phyloP scores from a whole-genome alignment of 2,329 filamentous ascomycete species.

The Aureobasidium melanogenum region DNA sequence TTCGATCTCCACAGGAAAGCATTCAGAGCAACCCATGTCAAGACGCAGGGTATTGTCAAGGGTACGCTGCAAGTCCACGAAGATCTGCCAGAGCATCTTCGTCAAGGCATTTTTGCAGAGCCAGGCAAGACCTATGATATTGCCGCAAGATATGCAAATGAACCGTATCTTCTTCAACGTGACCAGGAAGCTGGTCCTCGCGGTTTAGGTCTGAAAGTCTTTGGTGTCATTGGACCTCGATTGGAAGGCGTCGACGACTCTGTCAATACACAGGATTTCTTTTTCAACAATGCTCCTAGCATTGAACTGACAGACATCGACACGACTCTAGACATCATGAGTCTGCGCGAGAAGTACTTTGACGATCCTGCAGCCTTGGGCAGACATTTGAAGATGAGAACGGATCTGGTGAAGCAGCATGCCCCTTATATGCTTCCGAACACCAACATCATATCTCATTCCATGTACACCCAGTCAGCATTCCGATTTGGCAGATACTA shows the following conservation, averaged over 20 bases:
- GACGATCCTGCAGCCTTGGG: slow-evolving; percentile 18
- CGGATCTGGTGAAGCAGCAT: slow-evolving; percentile 23
- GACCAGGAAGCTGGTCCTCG: slow-evolving; percentile 18
- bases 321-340: slow-evolving; percentile 27
- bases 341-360: slow-evolving; percentile 23
- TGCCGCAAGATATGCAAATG: slow-evolving; percentile 18
- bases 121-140: slow-evolving; percentile 16
- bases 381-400: slow-evolving; percentile 21
- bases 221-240: slow-evolving; percentile 14
- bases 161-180: slow-evolving; percentile 18
- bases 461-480: slow-evolving; percentile 25
- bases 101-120: slow-evolving; percentile 15
- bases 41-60: slow-evolving; percentile 19
- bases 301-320: slow-evolving; percentile 25
- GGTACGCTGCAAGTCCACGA: slow-evolving; percentile 16
- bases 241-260: slow-evolving; percentile 14
- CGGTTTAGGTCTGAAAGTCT: slow-evolving; percentile 19
- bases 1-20: slow-evolving; percentile 17
- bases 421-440: slow-evolving; percentile 25
- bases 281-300: slow-evolving; percentile 27
- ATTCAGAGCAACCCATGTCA: slow-evolving; percentile 18
- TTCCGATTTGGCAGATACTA: slow-evolving; percentile 25
- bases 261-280: slow-evolving; percentile 23
- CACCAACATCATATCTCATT: slow-evolving; percentile 29
- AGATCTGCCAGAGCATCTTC: slow-evolving; percentile 19